Percentiles rank a stretch among this genome's conserved stretches.
Evolutionary conservation across 164 flowering plant genomes (phyloP).

Genomic region (Chloranthus sessilifolius): DNA sequence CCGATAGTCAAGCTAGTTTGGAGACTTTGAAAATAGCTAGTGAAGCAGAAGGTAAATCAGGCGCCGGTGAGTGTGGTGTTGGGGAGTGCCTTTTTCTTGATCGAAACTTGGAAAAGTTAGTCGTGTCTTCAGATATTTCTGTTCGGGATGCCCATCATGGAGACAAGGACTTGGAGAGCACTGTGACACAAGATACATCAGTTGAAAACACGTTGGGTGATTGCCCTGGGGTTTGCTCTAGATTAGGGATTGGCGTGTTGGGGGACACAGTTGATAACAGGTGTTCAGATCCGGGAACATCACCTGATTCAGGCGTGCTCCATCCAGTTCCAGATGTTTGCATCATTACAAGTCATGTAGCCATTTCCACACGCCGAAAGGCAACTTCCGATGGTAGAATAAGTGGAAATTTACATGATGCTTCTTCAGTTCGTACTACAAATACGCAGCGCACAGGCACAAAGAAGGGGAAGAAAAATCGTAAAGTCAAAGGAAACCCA

Average conservation of each 20-base stretch:
- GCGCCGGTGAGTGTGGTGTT: constrained; percentile 13
- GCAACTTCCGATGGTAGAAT: background rate
- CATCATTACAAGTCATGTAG: constrained; percentile 10
- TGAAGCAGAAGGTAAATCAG: constrained; percentile 12
- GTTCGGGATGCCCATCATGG: constrained; percentile 17
- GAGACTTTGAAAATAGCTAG: constrained; percentile 12
- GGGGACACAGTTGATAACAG: constrained; percentile 25
- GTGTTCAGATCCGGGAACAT: constrained; percentile 55
- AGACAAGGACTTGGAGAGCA: constrained; percentile 24
- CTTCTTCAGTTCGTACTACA: constrained; percentile 20
- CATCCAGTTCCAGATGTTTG: constrained; percentile 40
- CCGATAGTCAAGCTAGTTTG: constrained; percentile 4
- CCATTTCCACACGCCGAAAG: background rate
- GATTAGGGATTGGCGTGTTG: constrained; percentile 18
- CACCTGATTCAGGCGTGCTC: constrained; percentile 88
- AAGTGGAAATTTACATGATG: constrained; percentile 18
- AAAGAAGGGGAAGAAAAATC: constrained; percentile 35
- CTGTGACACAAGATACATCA: constrained; percentile 19
- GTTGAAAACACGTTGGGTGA: constrained; percentile 21
- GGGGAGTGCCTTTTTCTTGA: constrained; percentile 8
- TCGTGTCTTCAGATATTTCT: constrained; percentile 13
- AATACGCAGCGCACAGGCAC: constrained; percentile 11
- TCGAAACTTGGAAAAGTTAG: constrained; percentile 11
- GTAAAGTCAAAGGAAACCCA: constrained; percentile 13
- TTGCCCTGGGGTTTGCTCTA: constrained; percentile 18